Percentiles rank a stretch among this genome's conserved stretches.
Conservation (phyloP, 2,329 filamentous ascomycete species). For the Calycina herbarum region DNA sequence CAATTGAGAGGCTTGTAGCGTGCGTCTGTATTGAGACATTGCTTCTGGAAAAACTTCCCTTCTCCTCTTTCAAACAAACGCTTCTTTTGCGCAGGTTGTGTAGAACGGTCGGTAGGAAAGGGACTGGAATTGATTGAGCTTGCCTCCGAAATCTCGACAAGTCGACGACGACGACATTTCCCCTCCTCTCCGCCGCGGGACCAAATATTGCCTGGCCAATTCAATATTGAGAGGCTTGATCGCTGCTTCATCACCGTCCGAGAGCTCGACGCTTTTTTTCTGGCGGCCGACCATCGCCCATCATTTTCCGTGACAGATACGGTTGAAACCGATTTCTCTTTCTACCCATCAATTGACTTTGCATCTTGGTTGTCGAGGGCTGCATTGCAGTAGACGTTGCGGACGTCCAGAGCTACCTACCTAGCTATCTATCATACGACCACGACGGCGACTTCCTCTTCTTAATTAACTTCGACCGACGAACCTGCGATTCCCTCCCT, state of each 20-base stretch:
- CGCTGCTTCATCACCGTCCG: slow-evolving; percentile 29
- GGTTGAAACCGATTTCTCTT: background rate
- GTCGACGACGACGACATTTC: background rate
- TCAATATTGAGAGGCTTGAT: slow-evolving; percentile 22
- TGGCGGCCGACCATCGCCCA: background rate
- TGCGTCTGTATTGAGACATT: background rate
- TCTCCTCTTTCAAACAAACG: background rate
- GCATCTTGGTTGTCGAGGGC: background rate
- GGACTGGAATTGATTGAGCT: background rate
- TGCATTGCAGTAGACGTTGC: too few species aligned
- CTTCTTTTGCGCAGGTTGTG: background rate
- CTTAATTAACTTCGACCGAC: slow-evolving; percentile 1
- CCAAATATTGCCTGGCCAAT: background rate
- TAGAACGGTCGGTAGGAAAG: background rate
- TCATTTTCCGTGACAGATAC: too few species aligned
- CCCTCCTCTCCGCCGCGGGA: background rate
- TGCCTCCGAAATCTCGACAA: background rate
- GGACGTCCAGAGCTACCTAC: too few species aligned
- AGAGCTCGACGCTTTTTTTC: slow-evolving; percentile 29
- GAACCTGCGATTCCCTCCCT: background rate
- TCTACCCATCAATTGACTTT: background rate
- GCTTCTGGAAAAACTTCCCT: background rate
- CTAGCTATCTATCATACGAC: too few species aligned
- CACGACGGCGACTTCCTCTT: slow-evolving; percentile 3
- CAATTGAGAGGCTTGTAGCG: background rate